Evolutionary conservation across 139 green algal species (phyloP).

Genomic region (Picochlorum sp.): DNA sequence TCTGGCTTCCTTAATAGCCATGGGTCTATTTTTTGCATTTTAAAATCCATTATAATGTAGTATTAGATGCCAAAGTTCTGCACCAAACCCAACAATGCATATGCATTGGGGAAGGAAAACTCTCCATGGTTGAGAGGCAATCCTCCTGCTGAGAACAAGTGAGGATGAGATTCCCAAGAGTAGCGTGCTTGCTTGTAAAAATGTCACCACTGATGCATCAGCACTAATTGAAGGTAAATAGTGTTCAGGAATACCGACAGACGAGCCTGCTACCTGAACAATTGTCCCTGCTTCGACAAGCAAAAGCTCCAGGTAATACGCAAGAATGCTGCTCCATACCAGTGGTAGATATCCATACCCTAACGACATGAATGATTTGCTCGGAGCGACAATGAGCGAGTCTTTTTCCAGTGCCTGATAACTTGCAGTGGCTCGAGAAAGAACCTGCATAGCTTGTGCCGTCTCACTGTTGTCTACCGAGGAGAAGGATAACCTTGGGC

Average conservation of each 20-base stretch:
- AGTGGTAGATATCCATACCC: slow-evolving; percentile 63
- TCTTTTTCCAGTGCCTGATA: neutral
- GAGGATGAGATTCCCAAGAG: slow-evolving; percentile 28
- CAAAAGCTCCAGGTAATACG: slow-evolving; percentile 41
- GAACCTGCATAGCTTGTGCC: neutral
- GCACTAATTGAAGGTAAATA: slow-evolving; percentile 19
- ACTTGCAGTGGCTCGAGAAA: neutral
- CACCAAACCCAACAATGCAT: slow-evolving; percentile 38
- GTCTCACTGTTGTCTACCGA: neutral
- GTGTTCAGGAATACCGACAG: slow-evolving; percentile 15
- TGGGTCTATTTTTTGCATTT: slow-evolving; percentile 2
- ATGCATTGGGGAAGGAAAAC: slow-evolving; percentile 34
- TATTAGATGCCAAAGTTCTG: slow-evolving; percentile 57
- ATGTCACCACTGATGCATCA: slow-evolving; percentile 5
- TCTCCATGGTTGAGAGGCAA: slow-evolving; percentile 41
- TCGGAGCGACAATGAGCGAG: neutral
- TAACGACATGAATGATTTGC: slow-evolving; percentile 44
- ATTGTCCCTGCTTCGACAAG: slow-evolving; percentile 40
- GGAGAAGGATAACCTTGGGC: neutral
- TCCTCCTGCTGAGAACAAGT: slow-evolving; percentile 43
- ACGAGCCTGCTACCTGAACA: slow-evolving; percentile 14
- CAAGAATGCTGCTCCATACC: slow-evolving; percentile 36
- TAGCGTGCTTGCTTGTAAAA: slow-evolving; percentile 43
- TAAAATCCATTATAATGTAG: slow-evolving; percentile 9
- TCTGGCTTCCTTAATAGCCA: slow-evolving; percentile 61